Evolutionary conservation across 2,329 filamentous ascomycete genomes (phyloP).

Genomic region (Boeremia exigua): DNA sequence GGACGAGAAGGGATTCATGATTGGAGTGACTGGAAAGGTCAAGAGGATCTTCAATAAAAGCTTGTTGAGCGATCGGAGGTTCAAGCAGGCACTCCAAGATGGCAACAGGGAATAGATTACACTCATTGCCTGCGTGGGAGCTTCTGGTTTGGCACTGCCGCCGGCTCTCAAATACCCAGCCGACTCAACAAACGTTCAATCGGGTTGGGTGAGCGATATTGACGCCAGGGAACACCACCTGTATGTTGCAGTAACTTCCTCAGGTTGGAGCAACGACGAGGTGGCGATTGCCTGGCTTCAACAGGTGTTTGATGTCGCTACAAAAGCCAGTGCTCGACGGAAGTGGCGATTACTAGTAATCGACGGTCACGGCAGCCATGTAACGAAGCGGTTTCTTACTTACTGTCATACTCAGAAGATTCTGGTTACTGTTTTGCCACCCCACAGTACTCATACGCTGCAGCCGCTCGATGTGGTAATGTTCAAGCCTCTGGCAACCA

Average conservation of each 20-base stretch:
- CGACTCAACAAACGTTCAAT: no score
- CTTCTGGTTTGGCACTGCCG: no score
- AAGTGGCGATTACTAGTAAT: constrained; percentile 5
- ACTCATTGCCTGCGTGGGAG: no score
- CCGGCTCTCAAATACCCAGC: no score
- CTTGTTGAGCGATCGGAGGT: neutral
- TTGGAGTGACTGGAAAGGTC: neutral
- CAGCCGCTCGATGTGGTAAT: neutral
- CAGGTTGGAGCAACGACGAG: no score
- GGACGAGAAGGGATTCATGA: neutral
- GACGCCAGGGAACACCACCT: neutral
- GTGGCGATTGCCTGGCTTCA: no score
- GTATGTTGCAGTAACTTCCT: neutral
- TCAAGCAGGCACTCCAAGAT: neutral
- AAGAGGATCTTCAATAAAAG: neutral
- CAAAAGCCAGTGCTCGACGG: neutral
- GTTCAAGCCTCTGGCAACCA: neutral
- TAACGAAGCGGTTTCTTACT: constrained; percentile 11
- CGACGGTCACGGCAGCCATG: constrained; percentile 5
- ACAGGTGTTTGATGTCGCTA: no score
- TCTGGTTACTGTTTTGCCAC: constrained; percentile 2
- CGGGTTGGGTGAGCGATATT: neutral
- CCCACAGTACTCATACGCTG: no score
- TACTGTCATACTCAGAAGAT: constrained; percentile 8
- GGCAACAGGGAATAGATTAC: no score